Conservation (phyloP, 306 rosid genomes). For the Trichosanthes cucumerina region DNA sequence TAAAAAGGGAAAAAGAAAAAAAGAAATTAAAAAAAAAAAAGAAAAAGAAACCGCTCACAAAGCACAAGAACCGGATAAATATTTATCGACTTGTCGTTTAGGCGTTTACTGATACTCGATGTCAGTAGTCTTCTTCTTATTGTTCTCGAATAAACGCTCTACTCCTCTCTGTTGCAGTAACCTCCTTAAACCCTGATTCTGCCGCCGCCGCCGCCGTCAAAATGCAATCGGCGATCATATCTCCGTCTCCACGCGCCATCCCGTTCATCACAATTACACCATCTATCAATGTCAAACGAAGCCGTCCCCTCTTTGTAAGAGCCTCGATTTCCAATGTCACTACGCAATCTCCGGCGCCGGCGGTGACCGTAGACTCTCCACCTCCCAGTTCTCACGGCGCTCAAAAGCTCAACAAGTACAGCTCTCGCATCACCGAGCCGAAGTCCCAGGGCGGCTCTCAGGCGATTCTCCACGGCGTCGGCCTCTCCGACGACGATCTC, state of each 20-base stretch:
- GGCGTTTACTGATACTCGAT: neutral
- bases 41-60: neutral
- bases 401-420: constrained; percentile 64
- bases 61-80: neutral
- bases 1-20: neutral
- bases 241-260: constrained; percentile 2
- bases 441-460: constrained; percentile 88
- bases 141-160: neutral
- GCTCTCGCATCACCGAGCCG: constrained; percentile 64
- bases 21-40: too few relatives aligned
- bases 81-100: too few relatives aligned
- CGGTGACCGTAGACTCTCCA: constrained; percentile 17
- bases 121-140: neutral
- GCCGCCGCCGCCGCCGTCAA: neutral
- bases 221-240: constrained; percentile 12
- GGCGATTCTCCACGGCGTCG: constrained; percentile 83
- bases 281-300: neutral
- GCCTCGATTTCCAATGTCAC: constrained; percentile 20
- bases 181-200: neutral
- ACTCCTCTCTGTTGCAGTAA: neutral
- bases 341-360: constrained; percentile 10
- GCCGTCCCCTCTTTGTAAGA: constrained; percentile 10
- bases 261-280: neutral
- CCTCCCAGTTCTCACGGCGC: constrained; percentile 12
- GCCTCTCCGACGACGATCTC: constrained; percentile 71